Conservation (phyloP, 2,329 filamentous ascomycete genomes). For the Claviceps cyperi region DNA sequence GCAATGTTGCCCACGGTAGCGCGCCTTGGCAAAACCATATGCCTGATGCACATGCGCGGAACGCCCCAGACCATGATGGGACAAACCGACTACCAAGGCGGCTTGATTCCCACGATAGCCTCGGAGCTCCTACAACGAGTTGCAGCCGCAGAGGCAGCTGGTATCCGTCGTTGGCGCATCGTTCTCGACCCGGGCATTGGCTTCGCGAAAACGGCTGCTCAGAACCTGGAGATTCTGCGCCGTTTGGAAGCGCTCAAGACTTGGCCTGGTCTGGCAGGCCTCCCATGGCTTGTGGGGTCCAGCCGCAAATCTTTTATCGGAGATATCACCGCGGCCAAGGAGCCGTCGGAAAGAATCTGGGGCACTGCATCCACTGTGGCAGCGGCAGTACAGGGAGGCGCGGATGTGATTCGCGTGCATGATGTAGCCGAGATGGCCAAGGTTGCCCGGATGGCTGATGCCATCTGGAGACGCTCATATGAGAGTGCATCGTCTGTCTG, state of each 20-base stretch:
- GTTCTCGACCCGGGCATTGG: conserved; percentile 88
- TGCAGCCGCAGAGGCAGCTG: conserved; percentile 59
- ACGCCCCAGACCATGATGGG: conserved; percentile 68
- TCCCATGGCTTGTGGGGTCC: conserved; percentile 81
- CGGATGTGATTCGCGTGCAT: conserved; percentile 85
- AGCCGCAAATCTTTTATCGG: conserved; percentile 88
- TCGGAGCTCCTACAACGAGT: conserved; percentile 57
- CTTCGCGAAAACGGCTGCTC: conserved; percentile 70
- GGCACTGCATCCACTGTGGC: conserved; percentile 83
- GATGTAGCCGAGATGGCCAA: conserved; percentile 77
- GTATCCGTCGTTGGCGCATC: conserved; percentile 84
- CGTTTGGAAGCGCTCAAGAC: conserved; percentile 47
- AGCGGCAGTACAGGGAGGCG: conserved; percentile 72
- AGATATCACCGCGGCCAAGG: conserved; percentile 58
- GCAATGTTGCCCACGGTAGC: conserved; percentile 75
- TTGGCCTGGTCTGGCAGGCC: conserved; percentile 48
- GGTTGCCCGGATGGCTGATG: conserved; percentile 78
- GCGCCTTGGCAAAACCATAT: conserved; percentile 60
- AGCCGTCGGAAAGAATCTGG: conserved; percentile 57
- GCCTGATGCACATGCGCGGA: conserved; percentile 88
- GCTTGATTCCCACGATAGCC: conserved; percentile 50
- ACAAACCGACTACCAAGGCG: conserved; percentile 53
- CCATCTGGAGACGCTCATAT: conserved; percentile 52
- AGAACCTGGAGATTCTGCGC: conserved; percentile 71
- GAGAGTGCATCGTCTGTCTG: background rate